Evolutionary conservation across 192 early-diverging fungal species (phyloP), one percentile per base, ranked within the genome.

Genomic region (Coemansia sp.): DNA sequence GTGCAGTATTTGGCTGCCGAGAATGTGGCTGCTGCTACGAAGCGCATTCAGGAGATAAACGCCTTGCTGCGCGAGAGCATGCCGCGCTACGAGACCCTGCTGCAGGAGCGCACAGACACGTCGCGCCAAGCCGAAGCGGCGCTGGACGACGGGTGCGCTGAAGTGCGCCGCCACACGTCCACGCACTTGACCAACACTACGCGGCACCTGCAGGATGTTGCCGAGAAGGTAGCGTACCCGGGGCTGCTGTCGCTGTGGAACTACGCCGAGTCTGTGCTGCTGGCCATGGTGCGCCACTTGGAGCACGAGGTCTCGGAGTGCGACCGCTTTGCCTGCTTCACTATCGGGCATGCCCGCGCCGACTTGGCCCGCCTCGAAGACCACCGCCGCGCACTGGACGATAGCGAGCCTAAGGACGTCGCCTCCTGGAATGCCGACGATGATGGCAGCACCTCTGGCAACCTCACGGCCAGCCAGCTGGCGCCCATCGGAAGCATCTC

Each of bases 211-310:
- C 89, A 93, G 67, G 76, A 84, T 21, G 77, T 85, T 15, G 87
- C 89, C 65, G 78, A 87, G 23, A 87, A 89, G 41, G 86, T 94
- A 11, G 85, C 91, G 48, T 99, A 91, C 79, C 86, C 87, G 29
- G 95, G 97, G 31, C 68, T 95, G 41, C 68, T 94, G 15, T 87
- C 91, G 62, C 86, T 92, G 39, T 95, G 94, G 94, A 85, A 88
- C 50, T 99, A 97, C 79, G 93, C 95, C 14, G 84, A 88, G 46
- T 90, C 91, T 55, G 78, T 99, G 64, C 83, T 90, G 60, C 86
- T 88, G 63, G 80, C 86, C 44, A 89, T 92, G 86, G 80, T 88
- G 10, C 84, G 89, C 39, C 78, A 85, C 12, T 73, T 93, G 62
- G 76, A 87, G 45, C 84, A 88, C 57, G 90, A 88, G 44, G 85